A percentile compares a stretch with the other conserved stretches of the same genome.
phyloP scores from a whole-genome alignment of 2,329 filamentous ascomycete species.

The Trichoderma gracile region DNA sequence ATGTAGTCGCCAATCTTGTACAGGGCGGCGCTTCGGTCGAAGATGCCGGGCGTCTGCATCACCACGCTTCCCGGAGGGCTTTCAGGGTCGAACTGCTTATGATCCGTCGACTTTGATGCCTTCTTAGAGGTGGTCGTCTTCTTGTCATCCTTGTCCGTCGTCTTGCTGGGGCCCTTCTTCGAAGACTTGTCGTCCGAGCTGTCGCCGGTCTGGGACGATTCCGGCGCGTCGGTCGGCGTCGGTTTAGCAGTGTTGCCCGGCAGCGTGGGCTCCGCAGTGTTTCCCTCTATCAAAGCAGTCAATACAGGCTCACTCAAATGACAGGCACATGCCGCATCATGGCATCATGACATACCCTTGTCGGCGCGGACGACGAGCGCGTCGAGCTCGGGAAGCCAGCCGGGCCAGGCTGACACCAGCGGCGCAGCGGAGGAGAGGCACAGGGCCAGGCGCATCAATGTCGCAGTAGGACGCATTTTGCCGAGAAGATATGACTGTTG shows the following conservation, averaged over 20 bases:
- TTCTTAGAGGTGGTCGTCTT: slow-evolving; percentile 15
- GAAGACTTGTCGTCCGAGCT: neutral
- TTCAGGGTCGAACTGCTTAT: slow-evolving; percentile 45
- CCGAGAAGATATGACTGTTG: neutral
- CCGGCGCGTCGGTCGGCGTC: neutral
- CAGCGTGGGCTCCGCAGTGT: slow-evolving; percentile 34
- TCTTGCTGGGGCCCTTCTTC: slow-evolving; percentile 23
- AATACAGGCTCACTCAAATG: slow-evolving; percentile 26
- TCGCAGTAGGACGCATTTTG: slow-evolving; percentile 53
- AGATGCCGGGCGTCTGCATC: slow-evolving; percentile 54
- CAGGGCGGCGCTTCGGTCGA: slow-evolving; percentile 48
- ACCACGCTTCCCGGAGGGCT: slow-evolving; percentile 53
- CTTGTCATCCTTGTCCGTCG: slow-evolving; percentile 28
- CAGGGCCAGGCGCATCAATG: slow-evolving; percentile 50
- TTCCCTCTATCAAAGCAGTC: slow-evolving; percentile 29
- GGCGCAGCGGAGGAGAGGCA: slow-evolving; percentile 54
- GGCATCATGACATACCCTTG: slow-evolving; percentile 32
- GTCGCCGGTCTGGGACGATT: neutral
- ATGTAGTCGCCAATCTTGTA: slow-evolving; percentile 63
- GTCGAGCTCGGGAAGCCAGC: slow-evolving; percentile 56
- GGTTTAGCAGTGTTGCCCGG: slow-evolving; percentile 33
- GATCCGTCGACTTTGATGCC: slow-evolving; percentile 33
- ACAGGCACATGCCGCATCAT: neutral
- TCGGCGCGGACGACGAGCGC: slow-evolving; percentile 54
- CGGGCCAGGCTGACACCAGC: slow-evolving; percentile 57